phyloP scores from a whole-genome alignment of 2,329 filamentous ascomycete genomes.

The Zymoseptoria passerinii region DNA sequence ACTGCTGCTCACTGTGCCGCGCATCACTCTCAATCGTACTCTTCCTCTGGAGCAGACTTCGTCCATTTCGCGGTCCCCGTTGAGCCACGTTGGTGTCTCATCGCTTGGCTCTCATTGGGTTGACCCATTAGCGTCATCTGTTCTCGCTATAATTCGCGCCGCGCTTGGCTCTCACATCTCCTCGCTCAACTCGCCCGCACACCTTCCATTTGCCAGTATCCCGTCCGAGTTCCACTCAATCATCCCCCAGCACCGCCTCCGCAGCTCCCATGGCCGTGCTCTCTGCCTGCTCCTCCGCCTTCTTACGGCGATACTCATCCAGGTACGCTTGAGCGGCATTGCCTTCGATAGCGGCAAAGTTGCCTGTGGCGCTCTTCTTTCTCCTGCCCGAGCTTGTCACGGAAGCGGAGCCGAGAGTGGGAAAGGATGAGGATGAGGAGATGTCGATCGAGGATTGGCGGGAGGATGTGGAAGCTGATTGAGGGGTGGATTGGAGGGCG shows the following conservation, averaged over 20 bases:
- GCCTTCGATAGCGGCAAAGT: slow-evolving; percentile 21
- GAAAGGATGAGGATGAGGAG: slow-evolving; percentile 21
- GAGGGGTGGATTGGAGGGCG: not conserved
- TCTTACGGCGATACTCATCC: slow-evolving; percentile 21
- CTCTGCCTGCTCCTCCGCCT: slow-evolving; percentile 22
- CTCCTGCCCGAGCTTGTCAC: slow-evolving; percentile 6
- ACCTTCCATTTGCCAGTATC: too few relatives aligned
- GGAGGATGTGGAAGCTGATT: not conserved
- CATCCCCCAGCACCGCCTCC: slow-evolving; percentile 19
- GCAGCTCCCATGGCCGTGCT: slow-evolving; percentile 20
- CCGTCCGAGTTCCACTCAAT: slow-evolving; percentile 7
- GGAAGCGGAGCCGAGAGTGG: slow-evolving; percentile 17
- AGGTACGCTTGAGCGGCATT: slow-evolving; percentile 19
- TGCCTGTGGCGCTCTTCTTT: slow-evolving; percentile 13
- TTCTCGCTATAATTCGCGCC: too few relatives aligned
- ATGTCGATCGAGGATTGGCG: slow-evolving; percentile 10
- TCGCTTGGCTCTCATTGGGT: too few relatives aligned
- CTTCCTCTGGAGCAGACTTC: too few relatives aligned
- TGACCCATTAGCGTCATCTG: too few relatives aligned
- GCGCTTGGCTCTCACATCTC: too few relatives aligned
- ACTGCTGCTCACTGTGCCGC: not conserved
- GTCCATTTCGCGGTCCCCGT: too few relatives aligned
- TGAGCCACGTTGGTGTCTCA: too few relatives aligned
- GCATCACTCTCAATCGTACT: not conserved
- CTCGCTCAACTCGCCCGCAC: too few relatives aligned